Base-by-base conservation (phyloP, 2,329 filamentous ascomycete species). In the Alternaria sp. region DNA sequence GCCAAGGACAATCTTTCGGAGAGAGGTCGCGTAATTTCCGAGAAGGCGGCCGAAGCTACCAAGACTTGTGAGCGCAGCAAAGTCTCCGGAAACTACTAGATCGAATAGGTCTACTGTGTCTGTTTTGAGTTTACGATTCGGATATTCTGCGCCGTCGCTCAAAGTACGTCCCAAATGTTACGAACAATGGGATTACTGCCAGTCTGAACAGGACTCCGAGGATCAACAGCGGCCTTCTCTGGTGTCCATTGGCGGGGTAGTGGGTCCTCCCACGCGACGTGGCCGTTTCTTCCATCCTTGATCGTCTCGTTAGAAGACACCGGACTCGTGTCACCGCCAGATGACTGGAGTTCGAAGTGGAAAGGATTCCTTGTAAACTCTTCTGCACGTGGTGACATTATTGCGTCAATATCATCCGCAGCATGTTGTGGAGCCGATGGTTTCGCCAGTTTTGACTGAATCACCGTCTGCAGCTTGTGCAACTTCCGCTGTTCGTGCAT, bases 81-180 rank as follows among this genome's bases (percentile, higher is more conserved):
- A 33, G 48, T 17, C 37, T 49, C 40, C 41, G 31, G 48, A 37
- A 28, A 34, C 24, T 49, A 26, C 33, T 48, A 55, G 40, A 24
- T 33, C 17, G 17, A 42, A 33, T 14, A 10, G 28, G 14, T 33
- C 46, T 36, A 46, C 10, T 42, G 10, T 23, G 51, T 23, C 41
- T 23, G 29, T 40, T 33, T 36, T 17, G 33, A 23, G 13, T 33
- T 56, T 39, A n/a, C 36, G 14, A 46, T 40, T 58, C 26, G 29
- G 24, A 17, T 23, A 28, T 31, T 23, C 14, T 49, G 53, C 37
- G 21, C 42, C 39, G 55, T 48, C 13, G 24, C 61, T 84, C 83
- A 93, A 77, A 93, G 80, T 51, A 92, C 81, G 70, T 93, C 90
- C 73, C 91, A 89, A 69, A 94, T 94, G 58, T 89, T 93, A 56